Evolutionary conservation across 345 rosid genomes (phyloP), one percentile per base, ranked within the genome.

Genomic region (Citrus sinensis): DNA sequence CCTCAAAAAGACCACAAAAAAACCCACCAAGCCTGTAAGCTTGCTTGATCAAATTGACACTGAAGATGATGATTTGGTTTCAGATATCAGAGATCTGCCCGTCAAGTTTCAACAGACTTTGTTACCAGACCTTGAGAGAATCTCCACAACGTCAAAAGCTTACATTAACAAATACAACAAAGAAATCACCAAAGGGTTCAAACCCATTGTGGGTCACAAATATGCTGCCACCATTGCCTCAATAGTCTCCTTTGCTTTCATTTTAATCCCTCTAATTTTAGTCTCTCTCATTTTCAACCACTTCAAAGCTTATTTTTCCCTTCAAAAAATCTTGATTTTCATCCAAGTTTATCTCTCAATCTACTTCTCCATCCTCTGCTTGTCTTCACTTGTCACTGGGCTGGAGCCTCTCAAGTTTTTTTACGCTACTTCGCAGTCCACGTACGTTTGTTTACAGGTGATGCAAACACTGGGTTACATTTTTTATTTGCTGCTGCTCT

Each of bases 341-440:
- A 84, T 93, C 87, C 98, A 97, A 83, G 87, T 91, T 54, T 96
- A 97, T 83, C 98, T 97, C 84, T 87, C 96, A 2, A 94, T 97
- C 79, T 97, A 97, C 89, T 94, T 93, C 96, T 74, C 96, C 1
- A 97, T 94, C 77, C 97, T 97, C 7, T 87, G 93, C 55, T 35
- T 92, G 49, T 90, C 98, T 7, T 85, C 98, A 0, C 73, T 94
- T 5, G 80, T 89, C 78, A 97, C 98, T 0, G 95, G 97, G 2
- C 89, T 93, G 59, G 99, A 97, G 80, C 99, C 99, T 0, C 80
- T 94, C 74, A 90, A 80, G 87, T 94, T 92, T 70, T 89, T 97
- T 82, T 92, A 90, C 85, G 88, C 97, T 2, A 92, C 98, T 2
- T 88, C 99, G 59, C 87, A 78, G 51, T 85, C 98, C 1, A 90